These are phyloP conservation scores for Lobulomyces angularis DNA, from an alignment of 192 early-diverging fungal species.

Conservation along the genomic window DNA sequence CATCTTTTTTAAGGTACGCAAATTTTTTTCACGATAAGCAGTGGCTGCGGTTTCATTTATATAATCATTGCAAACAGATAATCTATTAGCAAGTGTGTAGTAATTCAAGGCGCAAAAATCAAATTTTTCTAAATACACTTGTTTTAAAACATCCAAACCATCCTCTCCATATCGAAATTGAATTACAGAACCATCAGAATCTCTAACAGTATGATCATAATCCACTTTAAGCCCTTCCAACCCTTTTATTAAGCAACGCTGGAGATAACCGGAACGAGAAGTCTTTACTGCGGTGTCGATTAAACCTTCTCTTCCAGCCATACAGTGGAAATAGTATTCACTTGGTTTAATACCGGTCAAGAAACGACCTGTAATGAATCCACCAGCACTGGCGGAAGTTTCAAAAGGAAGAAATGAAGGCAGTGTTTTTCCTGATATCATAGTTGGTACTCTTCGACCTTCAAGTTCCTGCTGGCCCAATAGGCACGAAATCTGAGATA, in stretches of 20 bases:
- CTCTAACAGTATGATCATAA: slow-evolving; percentile 96
- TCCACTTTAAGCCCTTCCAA: slow-evolving; percentile 87
- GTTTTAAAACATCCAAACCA: slow-evolving; percentile 87
- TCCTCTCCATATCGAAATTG: slow-evolving; percentile 99
- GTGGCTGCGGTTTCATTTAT: slow-evolving; percentile 60
- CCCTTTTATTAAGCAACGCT: slow-evolving; percentile 98
- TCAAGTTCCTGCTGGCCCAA: slow-evolving; percentile 97
- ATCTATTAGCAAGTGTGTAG: slow-evolving; percentile 64
- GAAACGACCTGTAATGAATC: slow-evolving; percentile 94
- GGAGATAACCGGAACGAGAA: slow-evolving; percentile 94
- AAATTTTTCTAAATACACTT: slow-evolving; percentile 79
- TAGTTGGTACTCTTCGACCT: slow-evolving; percentile 92
- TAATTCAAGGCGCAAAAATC: slow-evolving; percentile 91
- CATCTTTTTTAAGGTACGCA: slow-evolving; percentile 55
- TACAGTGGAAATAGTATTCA: slow-evolving; percentile 60
- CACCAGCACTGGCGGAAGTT: slow-evolving; percentile 79
- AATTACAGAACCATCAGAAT: slow-evolving; percentile 82
- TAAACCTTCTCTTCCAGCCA: slow-evolving; percentile 99
- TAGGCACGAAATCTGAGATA: slow-evolving; percentile 92
- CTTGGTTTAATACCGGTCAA: slow-evolving; percentile 97
- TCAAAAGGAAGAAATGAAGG: slow-evolving; percentile 91
- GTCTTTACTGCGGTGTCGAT: slow-evolving; percentile 99
- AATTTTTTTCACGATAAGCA: slow-evolving; percentile 37
- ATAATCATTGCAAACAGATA: no score
- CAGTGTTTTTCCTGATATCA: slow-evolving; percentile 92